Conservation (phyloP, 1,139 yeast genomes). For the Lodderomyces elongisporus region DNA sequence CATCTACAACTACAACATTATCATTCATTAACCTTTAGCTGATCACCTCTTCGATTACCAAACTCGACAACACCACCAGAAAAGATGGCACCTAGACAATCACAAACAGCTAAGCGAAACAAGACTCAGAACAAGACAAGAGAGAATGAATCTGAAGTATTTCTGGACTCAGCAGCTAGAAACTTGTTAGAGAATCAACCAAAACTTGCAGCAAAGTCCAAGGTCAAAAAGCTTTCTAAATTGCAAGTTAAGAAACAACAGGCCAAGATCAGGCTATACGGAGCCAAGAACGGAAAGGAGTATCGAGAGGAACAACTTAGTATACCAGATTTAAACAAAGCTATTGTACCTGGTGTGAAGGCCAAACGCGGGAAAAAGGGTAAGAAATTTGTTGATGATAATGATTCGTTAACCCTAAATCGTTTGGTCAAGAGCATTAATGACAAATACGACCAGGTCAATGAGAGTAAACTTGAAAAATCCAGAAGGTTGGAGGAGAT, state of each 20-base stretch:
- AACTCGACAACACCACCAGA: background rate
- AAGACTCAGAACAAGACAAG: conserved; percentile 50
- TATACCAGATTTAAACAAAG: conserved; percentile 73
- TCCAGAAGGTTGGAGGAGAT: conserved; percentile 85
- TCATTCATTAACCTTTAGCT: too few relatives aligned
- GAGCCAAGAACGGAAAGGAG: conserved; percentile 59
- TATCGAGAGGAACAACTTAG: conserved; percentile 76
- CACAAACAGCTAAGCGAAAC: conserved; percentile 54
- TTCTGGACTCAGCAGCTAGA: conserved; percentile 58
- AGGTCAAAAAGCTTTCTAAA: conserved; percentile 47
- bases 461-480: conserved; percentile 87
- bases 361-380: conserved; percentile 83
- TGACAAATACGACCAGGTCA: conserved; percentile 73
- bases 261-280: conserved; percentile 60
- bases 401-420: conserved; percentile 57
- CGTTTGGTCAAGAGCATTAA: conserved; percentile 76
- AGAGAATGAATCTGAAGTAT: conserved; percentile 61
- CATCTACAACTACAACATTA: too few relatives aligned
- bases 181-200: conserved; percentile 59
- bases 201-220: conserved; percentile 59
- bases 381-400: conserved; percentile 76
- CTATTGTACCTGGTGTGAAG: conserved; percentile 82
- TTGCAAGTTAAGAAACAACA: conserved; percentile 60
- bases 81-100: conserved; percentile 53
- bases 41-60: conserved; percentile 1